A percentile compares a stretch with the other conserved stretches of the same genome.
Evolutionary conservation across 768 basidiomycete species (phyloP).

Genomic region (Suillus paluster): DNA sequence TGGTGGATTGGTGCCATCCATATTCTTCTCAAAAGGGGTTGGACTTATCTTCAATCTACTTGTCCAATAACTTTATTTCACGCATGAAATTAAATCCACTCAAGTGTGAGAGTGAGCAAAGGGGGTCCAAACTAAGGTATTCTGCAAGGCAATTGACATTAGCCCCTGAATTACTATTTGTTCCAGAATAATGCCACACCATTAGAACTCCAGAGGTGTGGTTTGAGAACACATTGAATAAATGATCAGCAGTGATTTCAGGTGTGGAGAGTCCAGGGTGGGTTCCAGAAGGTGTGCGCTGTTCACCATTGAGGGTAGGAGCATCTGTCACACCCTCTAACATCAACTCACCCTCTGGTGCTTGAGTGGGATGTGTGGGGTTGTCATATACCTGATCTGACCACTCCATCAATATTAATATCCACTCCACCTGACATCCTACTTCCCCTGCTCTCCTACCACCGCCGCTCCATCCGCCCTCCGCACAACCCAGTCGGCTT

Average conservation of each 20-base stretch:
- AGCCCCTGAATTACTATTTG: conserved; percentile 18
- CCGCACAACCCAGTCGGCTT: too few relatives aligned
- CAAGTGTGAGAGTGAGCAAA: neutral
- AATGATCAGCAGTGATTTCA: neutral
- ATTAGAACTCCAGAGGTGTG: neutral
- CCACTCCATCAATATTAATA: too few relatives aligned
- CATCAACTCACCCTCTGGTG: neutral
- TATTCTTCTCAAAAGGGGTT: conserved; percentile 15
- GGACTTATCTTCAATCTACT: conserved; percentile 12
- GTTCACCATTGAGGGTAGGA: neutral
- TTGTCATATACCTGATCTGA: too few relatives aligned
- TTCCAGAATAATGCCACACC: conserved; percentile 12
- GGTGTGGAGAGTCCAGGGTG: neutral
- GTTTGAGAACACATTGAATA: conserved; percentile 26
- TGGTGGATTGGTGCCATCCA: conserved; percentile 24
- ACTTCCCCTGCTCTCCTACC: too few relatives aligned
- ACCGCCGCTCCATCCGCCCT: too few relatives aligned
- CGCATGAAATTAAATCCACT: conserved; percentile 29
- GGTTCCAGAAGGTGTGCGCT: neutral
- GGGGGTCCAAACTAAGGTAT: neutral
- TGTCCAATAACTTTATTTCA: conserved; percentile 14
- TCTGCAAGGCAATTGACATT: neutral
- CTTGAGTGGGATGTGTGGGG: neutral
- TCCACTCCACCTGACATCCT: too few relatives aligned
- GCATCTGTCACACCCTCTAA: conserved; percentile 8